phyloP scores from a whole-genome alignment of 805 yeast genomes.

The Metschnikowia lunata region DNA sequence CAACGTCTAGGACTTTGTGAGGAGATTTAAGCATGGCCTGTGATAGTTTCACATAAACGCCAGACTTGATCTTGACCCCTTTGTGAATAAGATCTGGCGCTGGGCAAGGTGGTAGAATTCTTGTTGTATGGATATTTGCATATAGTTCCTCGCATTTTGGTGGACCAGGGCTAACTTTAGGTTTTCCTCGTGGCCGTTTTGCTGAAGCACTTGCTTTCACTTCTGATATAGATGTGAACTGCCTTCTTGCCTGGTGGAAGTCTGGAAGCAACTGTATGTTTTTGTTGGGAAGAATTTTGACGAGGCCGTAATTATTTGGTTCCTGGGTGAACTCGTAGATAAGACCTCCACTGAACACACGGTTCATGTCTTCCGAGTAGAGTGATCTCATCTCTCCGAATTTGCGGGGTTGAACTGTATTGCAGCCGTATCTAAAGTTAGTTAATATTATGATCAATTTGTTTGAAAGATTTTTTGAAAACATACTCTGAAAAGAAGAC shows the following conservation, averaged over 20 bases:
- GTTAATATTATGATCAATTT: constrained; percentile 12
- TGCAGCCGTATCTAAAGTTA: constrained; percentile 59
- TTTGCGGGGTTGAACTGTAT: constrained; percentile 68
- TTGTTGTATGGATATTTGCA: constrained; percentile 35
- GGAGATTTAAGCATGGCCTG: constrained; percentile 41
- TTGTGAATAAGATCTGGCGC: constrained; percentile 42
- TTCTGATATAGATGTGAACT: constrained; percentile 36
- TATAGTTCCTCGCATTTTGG: constrained; percentile 33
- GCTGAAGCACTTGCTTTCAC: constrained; percentile 21
- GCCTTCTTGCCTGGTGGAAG: constrained; percentile 46
- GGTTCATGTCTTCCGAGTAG: constrained; percentile 68
- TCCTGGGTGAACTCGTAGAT: constrained; percentile 81
- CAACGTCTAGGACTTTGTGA: constrained; percentile 38
- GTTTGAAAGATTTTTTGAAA: neutral
- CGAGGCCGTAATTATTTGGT: constrained; percentile 74
- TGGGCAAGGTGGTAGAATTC: constrained; percentile 42
- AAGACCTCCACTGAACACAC: constrained; percentile 78
- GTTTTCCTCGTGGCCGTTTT: constrained; percentile 16
- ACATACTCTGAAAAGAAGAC: constrained; percentile 79
- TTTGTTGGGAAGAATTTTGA: constrained; percentile 42
- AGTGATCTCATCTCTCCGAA: constrained; percentile 74
- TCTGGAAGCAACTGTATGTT: constrained; percentile 46
- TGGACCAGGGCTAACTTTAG: neutral
- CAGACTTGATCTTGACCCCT: constrained; percentile 48
- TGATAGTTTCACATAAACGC: constrained; percentile 45